These are phyloP conservation scores for Acacia acuminata DNA, from an alignment of 306 rosid species.

Conservation along the genomic window DNA sequence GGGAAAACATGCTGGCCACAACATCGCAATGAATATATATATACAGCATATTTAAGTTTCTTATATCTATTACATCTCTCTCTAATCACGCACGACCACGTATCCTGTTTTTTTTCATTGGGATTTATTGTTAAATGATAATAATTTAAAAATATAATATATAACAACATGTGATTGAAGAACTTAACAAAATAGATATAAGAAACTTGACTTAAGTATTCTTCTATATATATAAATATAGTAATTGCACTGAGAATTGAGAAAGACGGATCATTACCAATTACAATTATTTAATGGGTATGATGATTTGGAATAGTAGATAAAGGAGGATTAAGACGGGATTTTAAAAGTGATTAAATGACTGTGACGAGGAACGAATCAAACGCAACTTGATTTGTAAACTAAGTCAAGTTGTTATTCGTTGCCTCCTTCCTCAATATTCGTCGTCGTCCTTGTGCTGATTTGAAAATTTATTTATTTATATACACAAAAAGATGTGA, in stretches of 20 bases:
- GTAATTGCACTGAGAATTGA: neutral
- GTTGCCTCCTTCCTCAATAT: slow-evolving; percentile 23
- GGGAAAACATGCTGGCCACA: neutral
- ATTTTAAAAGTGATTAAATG: slow-evolving; percentile 11
- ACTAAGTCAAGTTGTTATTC: slow-evolving; percentile 48
- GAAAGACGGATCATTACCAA: neutral
- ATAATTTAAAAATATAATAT: too few relatives aligned
- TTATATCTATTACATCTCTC: too few relatives aligned
- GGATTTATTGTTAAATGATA: too few relatives aligned
- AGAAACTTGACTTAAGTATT: too few relatives aligned
- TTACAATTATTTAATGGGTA: neutral
- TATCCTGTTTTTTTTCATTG: too few relatives aligned
- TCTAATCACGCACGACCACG: too few relatives aligned
- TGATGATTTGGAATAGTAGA: neutral
- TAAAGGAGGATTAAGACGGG: slow-evolving; percentile 20
- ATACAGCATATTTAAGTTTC: too few relatives aligned
- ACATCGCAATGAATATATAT: neutral
- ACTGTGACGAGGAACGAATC: slow-evolving; percentile 37
- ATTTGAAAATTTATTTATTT: neutral
- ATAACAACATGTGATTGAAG: too few relatives aligned
- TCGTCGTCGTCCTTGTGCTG: neutral
- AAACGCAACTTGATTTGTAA: slow-evolving; percentile 43
- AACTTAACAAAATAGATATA: too few relatives aligned
- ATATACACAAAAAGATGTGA: neutral
- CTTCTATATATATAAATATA: too few relatives aligned